Conservation (phyloP, 164 flowering plant genomes). For the Dillenia suffruticosa region DNA sequence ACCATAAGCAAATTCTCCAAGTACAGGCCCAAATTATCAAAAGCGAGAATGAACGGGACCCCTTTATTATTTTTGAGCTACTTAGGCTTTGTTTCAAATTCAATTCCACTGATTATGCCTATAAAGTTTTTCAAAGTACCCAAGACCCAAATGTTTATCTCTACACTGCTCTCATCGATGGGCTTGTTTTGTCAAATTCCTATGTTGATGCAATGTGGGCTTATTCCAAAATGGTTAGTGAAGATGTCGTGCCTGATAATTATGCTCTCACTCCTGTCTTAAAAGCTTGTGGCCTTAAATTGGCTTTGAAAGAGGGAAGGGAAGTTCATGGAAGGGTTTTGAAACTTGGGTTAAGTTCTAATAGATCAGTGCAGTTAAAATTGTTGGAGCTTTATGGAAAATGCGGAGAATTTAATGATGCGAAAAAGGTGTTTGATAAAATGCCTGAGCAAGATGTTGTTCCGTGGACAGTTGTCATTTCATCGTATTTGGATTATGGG, state of each 20-base stretch:
- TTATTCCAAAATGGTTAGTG: slow-evolving; percentile 17
- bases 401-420: slow-evolving; percentile 28
- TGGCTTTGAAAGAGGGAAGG: slow-evolving; percentile 20
- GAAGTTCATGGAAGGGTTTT: slow-evolving; percentile 29
- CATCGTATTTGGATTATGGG: slow-evolving; percentile 21
- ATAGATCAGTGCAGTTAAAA: slow-evolving; percentile 18
- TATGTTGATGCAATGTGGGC: slow-evolving; percentile 18
- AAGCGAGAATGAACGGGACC: slow-evolving; percentile 19
- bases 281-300: slow-evolving; percentile 22
- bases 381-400: slow-evolving; percentile 32
- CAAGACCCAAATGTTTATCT: slow-evolving; percentile 30
- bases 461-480: slow-evolving; percentile 26
- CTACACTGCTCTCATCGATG: slow-evolving; percentile 37
- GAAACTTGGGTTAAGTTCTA: slow-evolving; percentile 23
- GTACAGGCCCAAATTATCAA: slow-evolving; percentile 23
- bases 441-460: slow-evolving; percentile 27
- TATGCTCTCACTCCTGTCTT: slow-evolving; percentile 20
- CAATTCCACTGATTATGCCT: slow-evolving; percentile 26
- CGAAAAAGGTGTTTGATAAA: slow-evolving; percentile 20
- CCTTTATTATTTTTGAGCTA: slow-evolving; percentile 29
- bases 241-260: slow-evolving; percentile 16
- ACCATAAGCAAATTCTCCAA: slow-evolving; percentile 13
- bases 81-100: slow-evolving; percentile 23
- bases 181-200: slow-evolving; percentile 16
- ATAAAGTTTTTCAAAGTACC: slow-evolving; percentile 17